phyloP scores from a whole-genome alignment of 306 rosid species.

The Dryas alaskensis region DNA sequence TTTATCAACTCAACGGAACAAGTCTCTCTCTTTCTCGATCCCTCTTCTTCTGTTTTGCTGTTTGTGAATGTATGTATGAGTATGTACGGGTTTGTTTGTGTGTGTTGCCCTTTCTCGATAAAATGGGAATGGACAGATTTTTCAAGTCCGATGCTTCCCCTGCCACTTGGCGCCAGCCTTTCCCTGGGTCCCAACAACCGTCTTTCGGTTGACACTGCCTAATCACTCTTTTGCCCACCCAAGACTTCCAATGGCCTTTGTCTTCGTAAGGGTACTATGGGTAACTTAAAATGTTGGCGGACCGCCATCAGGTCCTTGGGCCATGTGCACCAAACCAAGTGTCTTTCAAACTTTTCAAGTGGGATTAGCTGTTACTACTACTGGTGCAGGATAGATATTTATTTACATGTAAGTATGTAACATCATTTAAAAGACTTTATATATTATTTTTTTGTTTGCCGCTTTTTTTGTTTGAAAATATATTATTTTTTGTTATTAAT shows the following conservation, averaged over 20 bases:
- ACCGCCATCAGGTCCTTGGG: too few relatives aligned
- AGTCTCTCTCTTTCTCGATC: background rate
- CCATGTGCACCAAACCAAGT: too few relatives aligned
- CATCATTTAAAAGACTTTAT: too few relatives aligned
- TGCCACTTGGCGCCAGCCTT: slow-evolving; percentile 28
- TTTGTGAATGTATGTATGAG: background rate
- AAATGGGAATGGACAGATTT: slow-evolving; percentile 25
- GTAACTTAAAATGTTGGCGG: background rate
- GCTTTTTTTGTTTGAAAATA: too few relatives aligned
- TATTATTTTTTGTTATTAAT: too few relatives aligned
- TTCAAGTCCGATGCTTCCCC: slow-evolving; percentile 30
- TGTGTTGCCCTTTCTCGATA: background rate
- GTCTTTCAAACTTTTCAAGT: too few relatives aligned
- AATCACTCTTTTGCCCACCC: background rate
- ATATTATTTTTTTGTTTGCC: too few relatives aligned
- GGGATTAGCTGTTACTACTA: too few relatives aligned
- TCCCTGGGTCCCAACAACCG: slow-evolving; percentile 22
- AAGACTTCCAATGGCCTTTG: background rate
- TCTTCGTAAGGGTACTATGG: slow-evolving; percentile 5
- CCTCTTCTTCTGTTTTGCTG: background rate
- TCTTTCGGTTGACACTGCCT: background rate
- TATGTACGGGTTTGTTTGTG: background rate
- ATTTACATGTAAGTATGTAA: too few relatives aligned
- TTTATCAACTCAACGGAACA: background rate
- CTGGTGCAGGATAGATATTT: too few relatives aligned